Percentiles rank a stretch among this genome's conserved stretches.
phyloP scores from a whole-genome alignment of 306 rosid genomes.

The Quercus agrifolia region DNA sequence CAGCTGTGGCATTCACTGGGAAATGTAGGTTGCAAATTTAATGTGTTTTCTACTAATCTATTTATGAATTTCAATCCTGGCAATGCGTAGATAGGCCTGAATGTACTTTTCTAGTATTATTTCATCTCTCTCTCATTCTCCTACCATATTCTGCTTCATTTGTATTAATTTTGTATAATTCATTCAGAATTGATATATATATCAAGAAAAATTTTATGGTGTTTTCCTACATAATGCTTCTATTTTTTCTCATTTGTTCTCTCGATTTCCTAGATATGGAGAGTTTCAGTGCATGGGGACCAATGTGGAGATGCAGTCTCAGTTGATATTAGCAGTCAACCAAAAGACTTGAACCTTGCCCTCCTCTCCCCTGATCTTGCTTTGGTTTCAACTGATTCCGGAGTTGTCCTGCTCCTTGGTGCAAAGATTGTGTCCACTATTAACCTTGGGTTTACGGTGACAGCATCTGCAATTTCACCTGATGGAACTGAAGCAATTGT shows the following conservation, averaged over 20 bases:
- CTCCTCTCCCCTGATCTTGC: slow-evolving; percentile 78
- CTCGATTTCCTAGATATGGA: slow-evolving; percentile 53
- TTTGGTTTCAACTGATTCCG: slow-evolving; percentile 74
- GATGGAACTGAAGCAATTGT: slow-evolving; percentile 94
- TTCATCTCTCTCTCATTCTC: neutral
- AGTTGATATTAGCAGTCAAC: slow-evolving; percentile 90
- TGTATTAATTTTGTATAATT: neutral
- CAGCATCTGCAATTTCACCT: slow-evolving; percentile 80
- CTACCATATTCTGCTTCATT: neutral
- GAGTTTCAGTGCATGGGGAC: slow-evolving; percentile 61
- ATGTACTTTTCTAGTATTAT: neutral
- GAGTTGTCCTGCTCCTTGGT: slow-evolving; percentile 80
- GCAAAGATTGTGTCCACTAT: slow-evolving; percentile 66
- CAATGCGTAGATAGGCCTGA: neutral
- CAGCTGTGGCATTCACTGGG: neutral
- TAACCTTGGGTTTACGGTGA: slow-evolving; percentile 78
- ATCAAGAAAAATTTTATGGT: neutral
- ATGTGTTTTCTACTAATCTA: neutral
- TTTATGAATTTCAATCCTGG: neutral
- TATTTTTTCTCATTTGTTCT: slow-evolving; percentile 3
- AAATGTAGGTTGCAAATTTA: neutral
- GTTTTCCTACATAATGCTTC: neutral
- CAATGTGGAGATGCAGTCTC: slow-evolving; percentile 78
- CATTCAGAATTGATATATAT: neutral
- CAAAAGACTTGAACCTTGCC: slow-evolving; percentile 84